Evolutionary conservation across 2,329 filamentous ascomycete species (phyloP), one percentile per base, ranked within the genome.

Genomic region (Dactylellina drechsleri): DNA sequence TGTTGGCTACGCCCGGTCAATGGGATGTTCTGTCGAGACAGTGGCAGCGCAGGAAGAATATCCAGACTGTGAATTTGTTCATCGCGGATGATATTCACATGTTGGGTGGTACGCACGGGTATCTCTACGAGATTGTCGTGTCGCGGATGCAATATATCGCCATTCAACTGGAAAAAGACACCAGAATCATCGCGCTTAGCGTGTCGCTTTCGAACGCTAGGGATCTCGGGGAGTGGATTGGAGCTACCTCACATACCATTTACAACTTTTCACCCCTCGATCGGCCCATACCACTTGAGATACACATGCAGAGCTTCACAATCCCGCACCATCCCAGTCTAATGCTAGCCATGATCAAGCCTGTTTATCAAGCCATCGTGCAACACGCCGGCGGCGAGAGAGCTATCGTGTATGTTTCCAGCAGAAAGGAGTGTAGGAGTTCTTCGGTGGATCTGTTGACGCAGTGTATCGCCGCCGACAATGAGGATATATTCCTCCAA

Each of bases 281-380:
- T 76, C 90, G 96, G 67, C 91, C 93, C 0, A 89, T 97, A 16
- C 93, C 94, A 20, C 84, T 99, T 36, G 94, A 98, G 81, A 87
- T 99, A 68, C 93, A 97, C 81, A 91, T 99, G 56, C 95, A 99
- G 82, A 94, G 93, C 0, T 99, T 95, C 83, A 92, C 90, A 28
- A 96, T 97, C 74, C 93, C 96, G 54, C 96, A 99, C 81, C 97
- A 97, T 84, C 96, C 95, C 2, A 98, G 95, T 10, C 86, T 99
- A 47, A 99, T 99, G 95, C 87, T 99, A 78, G 93, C 95, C 13
- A 99, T 99, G 95, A 92, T 93, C 15, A 94, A 96, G 82, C 96
- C 96, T 18, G 90, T 92, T 0, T 98, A 97, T 81, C 85, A 92
- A 74, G 91, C 94, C 1, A 92, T 99, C 78, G 87, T 92, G 1